Evolutionary conservation across 768 basidiomycete genomes (phyloP).

Genomic region (Rhodocollybia butyracea): DNA sequence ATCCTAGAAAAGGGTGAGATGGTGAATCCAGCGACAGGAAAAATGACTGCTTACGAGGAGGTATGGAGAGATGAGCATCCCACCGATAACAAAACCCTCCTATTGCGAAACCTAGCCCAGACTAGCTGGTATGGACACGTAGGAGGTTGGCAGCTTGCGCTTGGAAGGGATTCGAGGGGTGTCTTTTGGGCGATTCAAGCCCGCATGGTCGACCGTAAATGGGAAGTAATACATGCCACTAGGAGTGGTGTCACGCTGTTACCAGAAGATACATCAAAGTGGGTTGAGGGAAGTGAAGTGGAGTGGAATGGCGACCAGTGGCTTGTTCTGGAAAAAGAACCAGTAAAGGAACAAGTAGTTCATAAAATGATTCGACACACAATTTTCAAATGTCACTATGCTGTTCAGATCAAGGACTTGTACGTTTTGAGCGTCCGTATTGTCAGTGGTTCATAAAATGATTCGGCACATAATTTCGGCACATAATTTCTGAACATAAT

Average conservation of each 20-base stretch:
- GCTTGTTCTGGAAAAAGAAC: conserved; percentile 2
- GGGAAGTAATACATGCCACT: neutral
- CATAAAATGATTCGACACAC: too few species aligned
- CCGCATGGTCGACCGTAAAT: neutral
- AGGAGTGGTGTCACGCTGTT: neutral
- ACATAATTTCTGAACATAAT: too few species aligned
- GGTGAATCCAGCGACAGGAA: conserved; percentile 28
- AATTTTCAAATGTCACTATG: too few species aligned
- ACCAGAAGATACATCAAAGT: neutral
- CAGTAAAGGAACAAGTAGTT: neutral
- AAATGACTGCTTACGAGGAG: conserved; percentile 27
- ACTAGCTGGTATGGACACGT: conserved; percentile 10
- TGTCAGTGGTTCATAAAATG: too few species aligned
- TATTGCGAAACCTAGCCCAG: conserved; percentile 3
- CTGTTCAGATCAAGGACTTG: too few species aligned
- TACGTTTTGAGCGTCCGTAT: too few species aligned
- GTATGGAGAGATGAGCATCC: conserved; percentile 26
- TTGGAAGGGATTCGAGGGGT: neutral
- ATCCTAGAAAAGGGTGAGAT: conserved; percentile 30
- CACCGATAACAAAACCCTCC: conserved; percentile 10
- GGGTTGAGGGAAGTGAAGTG: neutral
- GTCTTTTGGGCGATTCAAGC: conserved; percentile 10
- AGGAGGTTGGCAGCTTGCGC: conserved; percentile 9
- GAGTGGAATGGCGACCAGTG: neutral
- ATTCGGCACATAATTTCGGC: too few species aligned